Percentiles rank a stretch among this genome's conserved stretches.
Evolutionary conservation across 345 rosid genomes (phyloP).

Genomic region (Acer yangbiense): DNA sequence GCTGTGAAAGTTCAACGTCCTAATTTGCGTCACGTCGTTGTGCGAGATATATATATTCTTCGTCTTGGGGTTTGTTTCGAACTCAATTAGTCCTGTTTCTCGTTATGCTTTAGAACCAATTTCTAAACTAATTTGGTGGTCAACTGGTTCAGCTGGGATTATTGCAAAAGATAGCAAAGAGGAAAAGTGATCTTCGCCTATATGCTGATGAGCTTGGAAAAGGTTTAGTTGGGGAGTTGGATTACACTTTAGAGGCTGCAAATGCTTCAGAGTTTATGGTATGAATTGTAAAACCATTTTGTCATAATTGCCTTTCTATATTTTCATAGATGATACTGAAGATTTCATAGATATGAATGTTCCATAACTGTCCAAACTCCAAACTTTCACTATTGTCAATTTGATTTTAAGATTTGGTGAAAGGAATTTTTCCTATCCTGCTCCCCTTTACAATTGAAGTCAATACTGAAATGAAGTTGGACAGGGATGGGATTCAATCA

Average conservation of each 20-base stretch:
- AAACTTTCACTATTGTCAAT: not conserved
- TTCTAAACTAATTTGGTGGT: slow-evolving; percentile 24
- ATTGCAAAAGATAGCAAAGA: slow-evolving; percentile 82
- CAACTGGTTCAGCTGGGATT: slow-evolving; percentile 65
- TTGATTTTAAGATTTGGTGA: not conserved
- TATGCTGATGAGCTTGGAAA: slow-evolving; percentile 98
- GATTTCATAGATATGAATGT: not conserved
- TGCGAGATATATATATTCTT: slow-evolving; percentile 83
- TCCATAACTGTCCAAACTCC: not conserved
- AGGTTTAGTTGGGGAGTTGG: slow-evolving; percentile 93
- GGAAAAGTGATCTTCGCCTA: slow-evolving; percentile 78
- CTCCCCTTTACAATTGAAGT: not conserved
- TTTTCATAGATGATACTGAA: slow-evolving; percentile 15
- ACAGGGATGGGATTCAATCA: not conserved
- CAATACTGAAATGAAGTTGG: not conserved
- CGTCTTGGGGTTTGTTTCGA: slow-evolving; percentile 79
- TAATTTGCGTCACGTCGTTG: slow-evolving; percentile 75
- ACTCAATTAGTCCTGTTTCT: not conserved
- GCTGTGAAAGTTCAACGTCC: slow-evolving; percentile 99
- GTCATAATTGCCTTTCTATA: not conserved
- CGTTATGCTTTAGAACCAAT: slow-evolving; percentile 17
- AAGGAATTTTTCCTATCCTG: not conserved
- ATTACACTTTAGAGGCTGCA: slow-evolving; percentile 82
- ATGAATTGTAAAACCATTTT: slow-evolving; percentile 20
- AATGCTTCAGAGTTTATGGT: slow-evolving; percentile 87